phyloP scores from a whole-genome alignment of 805 yeast species.

The Saturnispora bothae region DNA sequence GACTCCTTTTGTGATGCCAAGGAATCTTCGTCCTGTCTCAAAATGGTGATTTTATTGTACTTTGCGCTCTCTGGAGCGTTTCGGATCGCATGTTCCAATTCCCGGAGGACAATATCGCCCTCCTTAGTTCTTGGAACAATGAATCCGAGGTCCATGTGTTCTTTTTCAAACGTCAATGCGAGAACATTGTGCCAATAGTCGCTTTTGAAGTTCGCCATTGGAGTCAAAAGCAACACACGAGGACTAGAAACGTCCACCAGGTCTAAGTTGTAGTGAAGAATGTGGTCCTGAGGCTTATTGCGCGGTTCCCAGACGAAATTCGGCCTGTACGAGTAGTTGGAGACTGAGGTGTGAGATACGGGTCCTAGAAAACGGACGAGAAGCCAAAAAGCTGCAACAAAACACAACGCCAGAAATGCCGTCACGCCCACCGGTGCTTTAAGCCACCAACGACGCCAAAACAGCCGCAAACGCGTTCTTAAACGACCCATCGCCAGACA shows the following conservation, averaged over 20 bases:
- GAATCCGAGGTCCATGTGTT: slow-evolving; percentile 78
- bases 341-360: too few species aligned
- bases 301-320: slow-evolving; percentile 42
- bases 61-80: slow-evolving; percentile 55
- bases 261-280: slow-evolving; percentile 78
- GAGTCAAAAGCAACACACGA: slow-evolving; percentile 77
- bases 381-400: too few species aligned
- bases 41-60: slow-evolving; percentile 74
- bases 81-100: slow-evolving; percentile 68
- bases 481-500: too few species aligned
- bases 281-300: slow-evolving; percentile 60
- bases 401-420: too few species aligned
- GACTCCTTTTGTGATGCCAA: slow-evolving; percentile 67
- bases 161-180: slow-evolving; percentile 71
- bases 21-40: slow-evolving; percentile 83
- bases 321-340: neutral
- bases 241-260: slow-evolving; percentile 63
- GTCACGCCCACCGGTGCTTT: too few species aligned
- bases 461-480: too few species aligned
- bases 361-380: too few species aligned
- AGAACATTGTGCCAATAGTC: slow-evolving; percentile 83
- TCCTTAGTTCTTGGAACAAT: slow-evolving; percentile 74
- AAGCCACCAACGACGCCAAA: too few species aligned
- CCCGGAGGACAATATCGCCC: slow-evolving; percentile 70
- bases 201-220: slow-evolving; percentile 77